These are phyloP conservation scores for Aspergillus coremiiformis DNA, from an alignment of 495 filamentous ascomycete genomes.

Conservation along the genomic window DNA sequence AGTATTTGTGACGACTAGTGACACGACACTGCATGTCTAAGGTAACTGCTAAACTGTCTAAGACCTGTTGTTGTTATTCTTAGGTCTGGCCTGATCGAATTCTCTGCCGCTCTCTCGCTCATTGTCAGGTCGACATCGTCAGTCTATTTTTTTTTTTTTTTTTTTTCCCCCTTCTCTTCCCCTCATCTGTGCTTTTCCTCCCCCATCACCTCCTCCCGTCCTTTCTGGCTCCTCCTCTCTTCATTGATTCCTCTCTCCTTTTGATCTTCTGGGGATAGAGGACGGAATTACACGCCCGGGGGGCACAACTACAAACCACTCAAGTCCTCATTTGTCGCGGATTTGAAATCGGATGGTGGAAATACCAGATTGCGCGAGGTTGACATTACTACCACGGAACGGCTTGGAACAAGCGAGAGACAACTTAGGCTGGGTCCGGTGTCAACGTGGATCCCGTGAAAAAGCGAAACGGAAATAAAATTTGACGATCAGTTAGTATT, in stretches of 20 bases:
- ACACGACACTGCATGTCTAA: too few species aligned
- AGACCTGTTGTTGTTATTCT: slow-evolving; percentile 16
- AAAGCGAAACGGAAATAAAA: slow-evolving; percentile 12
- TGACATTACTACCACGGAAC: slow-evolving; percentile 4
- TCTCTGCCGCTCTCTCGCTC: slow-evolving; percentile 1
- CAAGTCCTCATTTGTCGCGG: neutral
- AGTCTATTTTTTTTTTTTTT: slow-evolving; percentile 1
- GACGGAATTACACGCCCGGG: slow-evolving; percentile 1
- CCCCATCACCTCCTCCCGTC: neutral
- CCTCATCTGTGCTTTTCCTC: neutral
- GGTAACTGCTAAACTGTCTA: slow-evolving; percentile 12
- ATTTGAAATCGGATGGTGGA: neutral
- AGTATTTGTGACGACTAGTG: too few species aligned
- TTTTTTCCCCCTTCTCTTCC: slow-evolving; percentile 1
- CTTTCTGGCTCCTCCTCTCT: neutral
- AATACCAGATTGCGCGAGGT: neutral
- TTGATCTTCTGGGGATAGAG: neutral
- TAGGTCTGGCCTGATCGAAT: slow-evolving; percentile 15
- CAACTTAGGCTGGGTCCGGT: slow-evolving; percentile 11
- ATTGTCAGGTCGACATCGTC: neutral
- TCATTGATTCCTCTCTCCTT: neutral
- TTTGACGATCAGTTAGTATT: slow-evolving; percentile 9
- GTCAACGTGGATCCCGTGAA: slow-evolving; percentile 20
- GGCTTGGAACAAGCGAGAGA: neutral
- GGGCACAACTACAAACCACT: neutral